phyloP scores from a whole-genome alignment of 2,329 filamentous ascomycete genomes.

The Cladophialophora carrionii region DNA sequence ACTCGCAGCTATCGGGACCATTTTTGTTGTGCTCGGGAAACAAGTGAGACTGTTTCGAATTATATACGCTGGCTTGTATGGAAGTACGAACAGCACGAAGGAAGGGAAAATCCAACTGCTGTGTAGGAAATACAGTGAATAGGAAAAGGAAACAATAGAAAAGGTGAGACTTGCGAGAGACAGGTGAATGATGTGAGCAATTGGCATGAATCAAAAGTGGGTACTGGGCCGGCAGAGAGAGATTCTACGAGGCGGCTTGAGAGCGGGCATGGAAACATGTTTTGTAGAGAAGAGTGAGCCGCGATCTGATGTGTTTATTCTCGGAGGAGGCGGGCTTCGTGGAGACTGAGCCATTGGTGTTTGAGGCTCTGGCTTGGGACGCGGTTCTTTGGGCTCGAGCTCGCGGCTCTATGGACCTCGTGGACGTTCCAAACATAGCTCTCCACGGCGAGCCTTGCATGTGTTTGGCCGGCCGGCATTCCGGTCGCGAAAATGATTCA shows the following conservation, averaged over 20 bases:
- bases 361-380: slow-evolving; percentile 19
- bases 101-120: neutral
- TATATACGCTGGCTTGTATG: neutral
- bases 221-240: slow-evolving; percentile 8
- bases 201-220: neutral
- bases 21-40: neutral
- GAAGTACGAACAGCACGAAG: neutral
- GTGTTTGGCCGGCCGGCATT: slow-evolving; percentile 5
- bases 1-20: slow-evolving; percentile 5
- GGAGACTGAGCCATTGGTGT: slow-evolving; percentile 7
- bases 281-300: neutral
- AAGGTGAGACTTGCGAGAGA: slow-evolving; percentile 8
- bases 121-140: neutral
- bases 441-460: neutral
- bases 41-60: slow-evolving; percentile 14
- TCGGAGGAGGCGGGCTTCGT: slow-evolving; percentile 18
- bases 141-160: slow-evolving; percentile 16
- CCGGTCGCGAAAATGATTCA: slow-evolving; percentile 7
- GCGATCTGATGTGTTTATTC: neutral
- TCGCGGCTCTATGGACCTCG: slow-evolving; percentile 4
- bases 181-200: slow-evolving; percentile 5
- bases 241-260: neutral
- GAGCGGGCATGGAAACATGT: slow-evolving; percentile 1
- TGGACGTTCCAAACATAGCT: slow-evolving; percentile 21
- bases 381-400: slow-evolving; percentile 13